Evolutionary conservation across 2,329 filamentous ascomycete species (phyloP).

Genomic region (Apiospora saccharicola): DNA sequence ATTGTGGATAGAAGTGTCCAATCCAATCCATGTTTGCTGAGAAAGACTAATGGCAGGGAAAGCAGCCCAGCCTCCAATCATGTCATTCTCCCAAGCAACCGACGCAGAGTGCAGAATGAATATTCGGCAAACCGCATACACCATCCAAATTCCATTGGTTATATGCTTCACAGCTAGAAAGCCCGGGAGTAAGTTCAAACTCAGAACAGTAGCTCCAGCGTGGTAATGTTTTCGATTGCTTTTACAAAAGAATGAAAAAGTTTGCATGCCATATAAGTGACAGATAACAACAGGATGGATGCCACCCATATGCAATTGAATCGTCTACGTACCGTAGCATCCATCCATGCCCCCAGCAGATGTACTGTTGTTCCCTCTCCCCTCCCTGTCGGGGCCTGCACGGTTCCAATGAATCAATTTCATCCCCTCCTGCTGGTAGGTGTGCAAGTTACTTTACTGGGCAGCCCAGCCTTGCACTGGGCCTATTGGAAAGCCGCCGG

Average conservation of each 20-base stretch:
- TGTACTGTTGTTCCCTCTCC: slow-evolving; percentile 26
- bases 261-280: background rate
- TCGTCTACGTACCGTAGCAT: background rate
- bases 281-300: background rate
- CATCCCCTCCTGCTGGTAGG: background rate
- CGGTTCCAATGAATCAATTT: slow-evolving; percentile 20
- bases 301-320: background rate
- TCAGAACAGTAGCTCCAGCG: background rate
- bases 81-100: background rate
- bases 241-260: background rate
- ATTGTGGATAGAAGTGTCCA: slow-evolving; percentile 15
- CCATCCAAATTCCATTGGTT: background rate
- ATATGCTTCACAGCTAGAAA: background rate
- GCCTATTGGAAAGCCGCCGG: slow-evolving; percentile 21
- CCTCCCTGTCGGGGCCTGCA: slow-evolving; percentile 18
- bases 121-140: background rate
- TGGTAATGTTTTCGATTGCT: background rate
- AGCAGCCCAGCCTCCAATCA: background rate
- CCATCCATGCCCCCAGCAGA: background rate
- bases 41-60: background rate
- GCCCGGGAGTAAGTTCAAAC: background rate
- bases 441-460: slow-evolving; percentile 17
- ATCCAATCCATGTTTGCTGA: background rate
- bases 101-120: slow-evolving; percentile 3
- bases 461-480: slow-evolving; percentile 9